phyloP scores from a whole-genome alignment of 371 early-diverging fungal genomes.

The Ordospora colligata region DNA sequence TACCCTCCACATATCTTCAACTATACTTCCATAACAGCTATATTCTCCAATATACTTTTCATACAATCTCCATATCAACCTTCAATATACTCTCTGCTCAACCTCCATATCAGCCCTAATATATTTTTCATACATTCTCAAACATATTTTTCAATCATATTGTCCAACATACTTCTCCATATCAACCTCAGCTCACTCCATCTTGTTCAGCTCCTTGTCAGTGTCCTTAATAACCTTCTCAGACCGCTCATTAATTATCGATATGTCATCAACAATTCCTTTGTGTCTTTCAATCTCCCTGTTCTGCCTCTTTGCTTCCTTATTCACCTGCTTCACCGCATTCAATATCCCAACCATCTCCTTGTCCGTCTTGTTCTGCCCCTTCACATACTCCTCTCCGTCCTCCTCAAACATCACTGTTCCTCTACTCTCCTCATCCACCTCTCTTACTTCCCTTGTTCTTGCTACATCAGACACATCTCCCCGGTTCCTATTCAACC shows the following conservation, averaged over 20 bases:
- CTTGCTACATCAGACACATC: neutral
- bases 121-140: too few species aligned
- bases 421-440: neutral
- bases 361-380: slow-evolving; percentile 50
- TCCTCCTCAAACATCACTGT: slow-evolving; percentile 14
- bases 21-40: too few species aligned
- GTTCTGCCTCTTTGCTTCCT: slow-evolving; percentile 42
- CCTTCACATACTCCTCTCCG: slow-evolving; percentile 32
- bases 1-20: too few species aligned
- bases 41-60: too few species aligned
- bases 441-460: slow-evolving; percentile 14
- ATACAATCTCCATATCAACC: too few species aligned
- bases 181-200: neutral
- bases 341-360: slow-evolving; percentile 38
- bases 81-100: too few species aligned
- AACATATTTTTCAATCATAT: too few species aligned
- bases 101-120: neutral
- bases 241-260: slow-evolving; percentile 31
- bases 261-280: slow-evolving; percentile 40
- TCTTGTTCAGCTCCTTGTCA: slow-evolving; percentile 44
- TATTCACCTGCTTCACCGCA: slow-evolving; percentile 33
- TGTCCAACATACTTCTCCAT: neutral
- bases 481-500: slow-evolving; percentile 23
- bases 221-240: slow-evolving; percentile 46
- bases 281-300: slow-evolving; percentile 44